phyloP scores from a whole-genome alignment of 441 rosid genomes.

The Gossypium trilobum region DNA sequence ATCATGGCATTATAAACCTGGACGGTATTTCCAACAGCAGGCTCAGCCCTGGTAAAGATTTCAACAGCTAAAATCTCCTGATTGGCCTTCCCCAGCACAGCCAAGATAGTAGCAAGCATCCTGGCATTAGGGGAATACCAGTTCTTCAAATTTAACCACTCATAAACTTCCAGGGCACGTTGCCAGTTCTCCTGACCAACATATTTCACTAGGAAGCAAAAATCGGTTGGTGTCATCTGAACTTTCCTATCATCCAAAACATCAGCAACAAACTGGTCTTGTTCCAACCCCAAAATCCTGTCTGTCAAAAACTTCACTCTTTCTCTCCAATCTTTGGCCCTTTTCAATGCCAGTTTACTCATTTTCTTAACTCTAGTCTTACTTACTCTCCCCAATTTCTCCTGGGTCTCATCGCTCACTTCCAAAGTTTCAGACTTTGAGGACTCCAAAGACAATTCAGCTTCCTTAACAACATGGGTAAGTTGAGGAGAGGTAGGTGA shows the following conservation, averaged over 20 bases:
- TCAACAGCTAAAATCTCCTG: slow-evolving; percentile 71
- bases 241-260: slow-evolving; percentile 61
- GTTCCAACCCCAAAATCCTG: slow-evolving; percentile 44
- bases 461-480: slow-evolving; percentile 18
- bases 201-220: slow-evolving; percentile 71
- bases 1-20: slow-evolving; percentile 93
- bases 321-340: slow-evolving; percentile 86
- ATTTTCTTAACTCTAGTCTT: slow-evolving; percentile 66
- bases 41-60: slow-evolving; percentile 54
- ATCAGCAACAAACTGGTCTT: slow-evolving; percentile 68
- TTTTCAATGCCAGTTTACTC: slow-evolving; percentile 69
- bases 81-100: slow-evolving; percentile 72
- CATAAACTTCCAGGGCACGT: slow-evolving; percentile 81
- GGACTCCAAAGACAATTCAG: slow-evolving; percentile 11
- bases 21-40: slow-evolving; percentile 53
- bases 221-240: slow-evolving; percentile 91
- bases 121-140: slow-evolving; percentile 81
- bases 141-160: slow-evolving; percentile 78
- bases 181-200: slow-evolving; percentile 82
- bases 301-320: slow-evolving; percentile 61
- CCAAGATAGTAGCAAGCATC: slow-evolving; percentile 74
- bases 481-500: slow-evolving; percentile 22
- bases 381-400: slow-evolving; percentile 36
- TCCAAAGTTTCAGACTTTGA: slow-evolving; percentile 17
- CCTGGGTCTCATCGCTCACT: slow-evolving; percentile 30